These are phyloP conservation scores for Litchi chinensis DNA, from an alignment of 345 rosid genomes.

Conservation along the genomic window DNA sequence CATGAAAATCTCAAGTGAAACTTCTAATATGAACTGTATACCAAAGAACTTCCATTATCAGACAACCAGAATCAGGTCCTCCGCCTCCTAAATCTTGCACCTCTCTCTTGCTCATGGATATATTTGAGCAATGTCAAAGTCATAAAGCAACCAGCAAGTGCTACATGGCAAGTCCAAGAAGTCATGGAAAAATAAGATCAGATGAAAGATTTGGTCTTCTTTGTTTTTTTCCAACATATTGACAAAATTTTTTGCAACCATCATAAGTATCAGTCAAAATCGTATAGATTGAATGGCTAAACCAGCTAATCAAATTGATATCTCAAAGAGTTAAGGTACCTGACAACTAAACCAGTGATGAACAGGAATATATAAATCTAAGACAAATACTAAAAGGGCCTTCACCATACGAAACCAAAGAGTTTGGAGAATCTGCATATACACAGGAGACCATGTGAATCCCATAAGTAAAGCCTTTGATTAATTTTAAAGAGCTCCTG, in stretches of 20 bases:
- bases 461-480: background rate
- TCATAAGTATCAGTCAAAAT: background rate
- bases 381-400: background rate
- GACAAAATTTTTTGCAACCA: background rate
- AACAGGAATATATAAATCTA: background rate
- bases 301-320: background rate
- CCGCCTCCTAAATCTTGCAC: no score
- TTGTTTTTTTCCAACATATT: background rate
- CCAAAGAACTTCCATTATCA: no score
- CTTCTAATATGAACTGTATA: no score
- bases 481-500: background rate
- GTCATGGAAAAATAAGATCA: slow-evolving; percentile 6
- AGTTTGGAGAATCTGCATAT: background rate
- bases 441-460: background rate
- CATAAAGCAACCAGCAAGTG: background rate
- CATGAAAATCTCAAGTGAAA: no score
- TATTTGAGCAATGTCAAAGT: no score
- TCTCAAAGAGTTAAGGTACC: background rate
- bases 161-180: background rate
- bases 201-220: background rate
- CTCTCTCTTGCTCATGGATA: no score
- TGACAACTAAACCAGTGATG: background rate
- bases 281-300: background rate
- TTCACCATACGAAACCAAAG: slow-evolving; percentile 1
- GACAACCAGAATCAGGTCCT: no score